Evolutionary conservation across 2,329 filamentous ascomycete genomes (phyloP).

Genomic region (Cryphonectria radicalis): DNA sequence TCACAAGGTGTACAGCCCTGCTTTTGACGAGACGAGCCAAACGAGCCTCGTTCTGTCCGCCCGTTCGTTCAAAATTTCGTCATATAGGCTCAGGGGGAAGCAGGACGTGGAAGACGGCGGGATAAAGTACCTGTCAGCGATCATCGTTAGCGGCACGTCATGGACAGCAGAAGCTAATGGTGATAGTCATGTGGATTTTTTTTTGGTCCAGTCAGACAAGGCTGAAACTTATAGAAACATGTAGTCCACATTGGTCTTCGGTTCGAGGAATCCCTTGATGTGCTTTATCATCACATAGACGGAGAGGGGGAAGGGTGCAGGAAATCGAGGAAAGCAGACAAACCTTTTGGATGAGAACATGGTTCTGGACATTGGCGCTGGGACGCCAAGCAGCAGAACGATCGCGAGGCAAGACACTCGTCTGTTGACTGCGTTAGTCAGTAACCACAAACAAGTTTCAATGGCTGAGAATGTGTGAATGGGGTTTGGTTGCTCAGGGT

Average conservation of each 20-base stretch:
- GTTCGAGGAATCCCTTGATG: slow-evolving; percentile 72
- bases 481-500: slow-evolving; percentile 54
- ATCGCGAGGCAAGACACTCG: slow-evolving; percentile 22
- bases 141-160: slow-evolving; percentile 39
- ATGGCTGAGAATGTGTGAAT: slow-evolving; percentile 16
- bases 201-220: slow-evolving; percentile 62
- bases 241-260: slow-evolving; percentile 67
- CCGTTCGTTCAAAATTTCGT: slow-evolving; percentile 72
- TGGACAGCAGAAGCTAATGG: slow-evolving; percentile 27
- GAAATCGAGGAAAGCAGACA: slow-evolving; percentile 34
- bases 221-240: slow-evolving; percentile 66
- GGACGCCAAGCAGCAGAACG: slow-evolving; percentile 1
- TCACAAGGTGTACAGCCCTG: slow-evolving; percentile 67
- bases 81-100: slow-evolving; percentile 46
- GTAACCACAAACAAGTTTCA: not conserved
- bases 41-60: slow-evolving; percentile 66
- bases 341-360: slow-evolving; percentile 51
- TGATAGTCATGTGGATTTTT: slow-evolving; percentile 32
- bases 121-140: slow-evolving; percentile 46
- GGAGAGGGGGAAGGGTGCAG: slow-evolving; percentile 30
- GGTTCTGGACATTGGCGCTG: not conserved
- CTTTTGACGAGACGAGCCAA: slow-evolving; percentile 53
- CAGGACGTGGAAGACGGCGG: slow-evolving; percentile 30
- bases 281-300: slow-evolving; percentile 62
- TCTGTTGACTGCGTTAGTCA: slow-evolving; percentile 15